Evolutionary conservation across 257 asterid genomes (phyloP).

Genomic region (Plantago major): DNA sequence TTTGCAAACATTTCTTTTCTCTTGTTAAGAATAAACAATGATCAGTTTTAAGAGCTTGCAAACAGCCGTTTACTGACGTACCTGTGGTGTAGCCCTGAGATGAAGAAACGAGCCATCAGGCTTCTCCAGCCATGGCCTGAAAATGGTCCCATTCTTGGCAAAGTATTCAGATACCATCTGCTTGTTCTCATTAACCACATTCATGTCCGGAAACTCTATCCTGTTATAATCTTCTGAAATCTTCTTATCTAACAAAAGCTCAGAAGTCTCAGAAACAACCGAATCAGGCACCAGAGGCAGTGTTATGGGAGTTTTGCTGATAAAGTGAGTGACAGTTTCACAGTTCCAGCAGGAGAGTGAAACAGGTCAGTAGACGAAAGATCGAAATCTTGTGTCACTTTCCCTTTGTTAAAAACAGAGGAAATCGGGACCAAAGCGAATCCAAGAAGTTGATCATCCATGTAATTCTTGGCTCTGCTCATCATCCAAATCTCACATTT

Average conservation of each 20-base stretch:
- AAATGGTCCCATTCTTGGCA: slow-evolving; percentile 27
- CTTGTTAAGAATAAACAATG: background rate
- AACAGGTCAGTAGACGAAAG: slow-evolving; percentile 68
- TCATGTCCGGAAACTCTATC: slow-evolving; percentile 59
- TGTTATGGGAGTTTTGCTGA: slow-evolving; percentile 26
- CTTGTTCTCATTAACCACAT: slow-evolving; percentile 39
- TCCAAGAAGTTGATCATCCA: slow-evolving; percentile 77
- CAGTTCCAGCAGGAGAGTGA: slow-evolving; percentile 68
- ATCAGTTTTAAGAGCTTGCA: background rate
- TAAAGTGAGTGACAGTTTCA: slow-evolving; percentile 50
- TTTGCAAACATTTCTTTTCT: too few relatives aligned
- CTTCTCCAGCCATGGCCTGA: slow-evolving; percentile 35
- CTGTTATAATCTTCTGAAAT: slow-evolving; percentile 42
- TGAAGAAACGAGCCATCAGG: slow-evolving; percentile 61
- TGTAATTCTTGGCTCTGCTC: slow-evolving; percentile 49
- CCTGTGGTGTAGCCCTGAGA: slow-evolving; percentile 36
- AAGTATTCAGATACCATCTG: slow-evolving; percentile 64
- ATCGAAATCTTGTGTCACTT: slow-evolving; percentile 41
- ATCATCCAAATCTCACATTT: slow-evolving; percentile 81
- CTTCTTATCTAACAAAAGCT: slow-evolving; percentile 37
- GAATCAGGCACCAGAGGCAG: slow-evolving; percentile 17
- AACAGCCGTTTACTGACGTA: background rate
- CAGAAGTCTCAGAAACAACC: slow-evolving; percentile 24
- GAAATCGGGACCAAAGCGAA: slow-evolving; percentile 55
- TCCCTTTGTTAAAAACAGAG: slow-evolving; percentile 41